Conservation (phyloP, 164 flowering plant genomes). For the Chimonanthus praecox region DNA sequence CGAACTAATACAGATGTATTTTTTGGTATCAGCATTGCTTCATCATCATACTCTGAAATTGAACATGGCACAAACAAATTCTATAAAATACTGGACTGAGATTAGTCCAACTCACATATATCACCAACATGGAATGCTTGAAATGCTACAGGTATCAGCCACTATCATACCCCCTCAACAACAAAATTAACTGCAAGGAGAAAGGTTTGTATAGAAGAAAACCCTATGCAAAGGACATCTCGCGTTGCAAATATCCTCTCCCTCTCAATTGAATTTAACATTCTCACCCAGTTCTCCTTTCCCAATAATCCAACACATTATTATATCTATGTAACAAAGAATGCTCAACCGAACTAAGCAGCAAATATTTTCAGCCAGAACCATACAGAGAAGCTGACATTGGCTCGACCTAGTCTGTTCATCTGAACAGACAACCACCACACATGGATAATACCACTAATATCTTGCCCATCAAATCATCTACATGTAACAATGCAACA, state of each 20-base stretch:
- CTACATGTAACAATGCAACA: too few species aligned
- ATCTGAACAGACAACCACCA: too few species aligned
- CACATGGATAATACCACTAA: not conserved
- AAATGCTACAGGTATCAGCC: not conserved
- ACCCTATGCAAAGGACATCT: not conserved
- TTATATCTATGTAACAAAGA: not conserved
- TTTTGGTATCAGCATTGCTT: constrained; percentile 84
- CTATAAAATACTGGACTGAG: constrained; percentile 32
- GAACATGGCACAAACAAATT: constrained; percentile 33
- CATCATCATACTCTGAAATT: constrained; percentile 96
- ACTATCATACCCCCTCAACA: not conserved
- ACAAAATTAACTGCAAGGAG: too few species aligned
- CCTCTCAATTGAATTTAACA: not conserved
- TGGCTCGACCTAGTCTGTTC: not conserved
- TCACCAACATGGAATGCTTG: constrained; percentile 2
- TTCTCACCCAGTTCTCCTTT: not conserved
- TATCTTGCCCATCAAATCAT: not conserved
- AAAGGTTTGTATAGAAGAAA: too few species aligned
- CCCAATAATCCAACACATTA: not conserved
- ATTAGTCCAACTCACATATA: constrained; percentile 12
- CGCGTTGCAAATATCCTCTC: not conserved
- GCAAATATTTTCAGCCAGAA: not conserved
- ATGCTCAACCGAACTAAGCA: not conserved
- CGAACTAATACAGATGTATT: constrained; percentile 89
- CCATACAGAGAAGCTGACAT: not conserved